These are phyloP conservation scores for Pythium plurisporium DNA, from an alignment of 352 stramenopile species.

Conservation along the genomic window DNA sequence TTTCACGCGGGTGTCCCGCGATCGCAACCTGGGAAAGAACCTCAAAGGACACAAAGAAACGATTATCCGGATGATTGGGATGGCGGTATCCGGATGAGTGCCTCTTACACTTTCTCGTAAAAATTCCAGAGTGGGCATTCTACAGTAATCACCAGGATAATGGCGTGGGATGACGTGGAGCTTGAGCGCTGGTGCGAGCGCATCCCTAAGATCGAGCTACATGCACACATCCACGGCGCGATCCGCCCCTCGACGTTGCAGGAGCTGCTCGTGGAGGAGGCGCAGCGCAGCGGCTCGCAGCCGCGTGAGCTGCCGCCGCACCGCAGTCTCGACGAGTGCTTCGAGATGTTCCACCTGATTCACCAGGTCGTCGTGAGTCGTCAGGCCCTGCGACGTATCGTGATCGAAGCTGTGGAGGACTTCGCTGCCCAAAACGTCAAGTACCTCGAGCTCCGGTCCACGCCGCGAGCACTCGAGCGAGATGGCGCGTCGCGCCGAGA, in stretches of 20 bases:
- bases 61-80: conserved; percentile 15
- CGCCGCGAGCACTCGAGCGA: conserved; percentile 49
- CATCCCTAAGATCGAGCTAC: conserved; percentile 84
- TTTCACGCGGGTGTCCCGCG: not conserved
- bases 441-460: conserved; percentile 85
- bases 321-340: conserved; percentile 78
- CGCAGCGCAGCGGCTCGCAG: conserved; percentile 19
- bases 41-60: conserved; percentile 16
- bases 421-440: conserved; percentile 76
- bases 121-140: too few species aligned
- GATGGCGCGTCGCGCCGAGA: conserved; percentile 54
- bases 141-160: conserved; percentile 7
- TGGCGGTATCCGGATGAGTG: conserved; percentile 4
- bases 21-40: conserved; percentile 1
- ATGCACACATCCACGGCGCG: conserved; percentile 86
- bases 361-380: conserved; percentile 77
- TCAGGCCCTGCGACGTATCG: conserved; percentile 53
- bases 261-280: conserved; percentile 56
- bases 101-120: not conserved
- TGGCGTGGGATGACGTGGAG: conserved; percentile 17
- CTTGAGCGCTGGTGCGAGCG: conserved; percentile 43
- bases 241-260: conserved; percentile 65
- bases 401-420: conserved; percentile 79
- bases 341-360: conserved; percentile 86
- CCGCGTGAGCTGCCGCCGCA: conserved; percentile 36